Conservation (phyloP, 179 eudicot species). For the Carnegiea gigantea region DNA sequence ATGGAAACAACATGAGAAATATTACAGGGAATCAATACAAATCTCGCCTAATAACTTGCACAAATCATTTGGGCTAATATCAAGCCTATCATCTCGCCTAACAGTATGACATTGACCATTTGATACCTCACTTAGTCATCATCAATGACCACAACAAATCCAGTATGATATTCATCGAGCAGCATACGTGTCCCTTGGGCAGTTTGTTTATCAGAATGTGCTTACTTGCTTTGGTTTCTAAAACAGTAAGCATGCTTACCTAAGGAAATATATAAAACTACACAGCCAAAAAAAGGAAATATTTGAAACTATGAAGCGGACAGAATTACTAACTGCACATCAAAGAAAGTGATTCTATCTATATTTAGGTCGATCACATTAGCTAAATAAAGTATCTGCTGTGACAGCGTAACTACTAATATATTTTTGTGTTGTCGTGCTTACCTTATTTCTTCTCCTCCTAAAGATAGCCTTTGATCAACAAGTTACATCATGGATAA, state of each 20-base stretch:
- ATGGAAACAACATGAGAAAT: too few relatives aligned
- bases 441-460: background rate
- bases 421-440: background rate
- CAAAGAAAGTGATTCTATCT: background rate
- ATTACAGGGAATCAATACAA: too few relatives aligned
- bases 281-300: background rate
- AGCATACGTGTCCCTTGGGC: constrained; percentile 2
- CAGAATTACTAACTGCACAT: background rate
- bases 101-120: background rate
- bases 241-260: constrained; percentile 13
- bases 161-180: constrained; percentile 8
- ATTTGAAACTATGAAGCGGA: background rate
- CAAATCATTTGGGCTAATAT: too few relatives aligned
- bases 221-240: background rate
- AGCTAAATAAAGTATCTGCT: background rate
- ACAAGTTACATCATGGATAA: background rate
- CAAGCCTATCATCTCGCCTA: too few relatives aligned
- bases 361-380: background rate
- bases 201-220: background rate
- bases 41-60: too few relatives aligned
- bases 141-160: background rate
- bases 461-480: background rate
- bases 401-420: background rate
- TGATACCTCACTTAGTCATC: background rate
- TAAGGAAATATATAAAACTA: background rate